phyloP scores from a whole-genome alignment of 2,329 filamentous ascomycete species.

The Colletotrichum destructivum region DNA sequence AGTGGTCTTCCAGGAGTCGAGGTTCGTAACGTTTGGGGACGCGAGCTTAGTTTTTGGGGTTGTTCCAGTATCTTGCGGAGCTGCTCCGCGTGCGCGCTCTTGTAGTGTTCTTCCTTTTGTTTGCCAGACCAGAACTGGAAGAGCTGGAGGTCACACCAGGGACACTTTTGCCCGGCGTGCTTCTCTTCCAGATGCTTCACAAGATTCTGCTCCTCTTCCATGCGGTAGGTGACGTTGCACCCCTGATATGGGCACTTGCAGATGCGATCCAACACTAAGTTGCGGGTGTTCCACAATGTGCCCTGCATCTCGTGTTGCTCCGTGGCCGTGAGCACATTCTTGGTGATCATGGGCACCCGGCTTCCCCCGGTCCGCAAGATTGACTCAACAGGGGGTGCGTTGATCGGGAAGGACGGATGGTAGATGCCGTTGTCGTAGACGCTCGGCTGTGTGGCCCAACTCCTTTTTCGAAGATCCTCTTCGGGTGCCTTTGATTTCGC shows the following conservation, averaged over 20 bases:
- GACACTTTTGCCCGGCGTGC: slow-evolving; percentile 54
- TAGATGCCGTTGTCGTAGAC: slow-evolving; percentile 48
- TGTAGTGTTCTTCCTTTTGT: slow-evolving; percentile 50
- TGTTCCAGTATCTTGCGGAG: slow-evolving; percentile 36
- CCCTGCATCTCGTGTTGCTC: slow-evolving; percentile 57
- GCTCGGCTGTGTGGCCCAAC: slow-evolving; percentile 48
- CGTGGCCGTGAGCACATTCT: slow-evolving; percentile 57
- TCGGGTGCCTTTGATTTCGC: not conserved
- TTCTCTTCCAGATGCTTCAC: slow-evolving; percentile 53
- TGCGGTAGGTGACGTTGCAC: slow-evolving; percentile 54
- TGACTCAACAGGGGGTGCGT: slow-evolving; percentile 53
- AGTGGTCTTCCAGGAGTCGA: not conserved
- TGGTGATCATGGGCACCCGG: slow-evolving; percentile 54
- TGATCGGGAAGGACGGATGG: slow-evolving; percentile 54
- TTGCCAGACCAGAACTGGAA: slow-evolving; percentile 49
- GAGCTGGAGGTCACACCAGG: slow-evolving; percentile 53
- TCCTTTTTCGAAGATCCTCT: slow-evolving; percentile 27
- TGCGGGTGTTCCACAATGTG: slow-evolving; percentile 53
- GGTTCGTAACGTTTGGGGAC: not conserved
- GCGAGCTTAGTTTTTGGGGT: not conserved
- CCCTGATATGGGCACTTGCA: slow-evolving; percentile 56
- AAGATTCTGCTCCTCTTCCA: slow-evolving; percentile 50
- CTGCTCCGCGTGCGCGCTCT: slow-evolving; percentile 48
- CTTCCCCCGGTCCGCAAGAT: slow-evolving; percentile 53
- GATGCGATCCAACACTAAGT: slow-evolving; percentile 52